These are phyloP conservation scores for Solanum corneliomulleri DNA, from an alignment of 257 asterid genomes.

Conservation along the genomic window DNA sequence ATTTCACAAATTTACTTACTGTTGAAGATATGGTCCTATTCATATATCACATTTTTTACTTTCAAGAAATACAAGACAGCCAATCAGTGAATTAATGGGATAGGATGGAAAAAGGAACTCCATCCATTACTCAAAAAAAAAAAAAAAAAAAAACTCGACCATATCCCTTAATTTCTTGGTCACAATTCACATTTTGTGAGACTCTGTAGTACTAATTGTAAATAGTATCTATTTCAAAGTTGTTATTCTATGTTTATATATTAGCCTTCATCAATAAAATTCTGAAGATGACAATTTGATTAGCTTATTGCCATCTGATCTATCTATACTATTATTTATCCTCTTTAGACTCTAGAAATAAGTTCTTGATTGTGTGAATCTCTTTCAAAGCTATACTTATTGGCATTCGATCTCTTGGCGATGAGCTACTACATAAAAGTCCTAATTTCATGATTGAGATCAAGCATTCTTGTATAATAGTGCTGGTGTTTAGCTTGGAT, in stretches of 20 bases:
- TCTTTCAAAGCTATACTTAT: background rate
- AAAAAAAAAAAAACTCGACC: background rate
- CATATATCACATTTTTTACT: background rate
- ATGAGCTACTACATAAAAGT: constrained; percentile 8
- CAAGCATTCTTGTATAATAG: background rate
- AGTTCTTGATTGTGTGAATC: background rate
- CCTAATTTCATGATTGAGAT: background rate
- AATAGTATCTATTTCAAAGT: background rate
- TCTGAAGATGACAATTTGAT: background rate
- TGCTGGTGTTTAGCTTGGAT: background rate
- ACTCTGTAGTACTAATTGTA: background rate
- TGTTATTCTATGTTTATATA: background rate
- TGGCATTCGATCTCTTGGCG: background rate
- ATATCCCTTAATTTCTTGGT: background rate
- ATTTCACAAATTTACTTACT: background rate
- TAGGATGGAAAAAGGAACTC: background rate
- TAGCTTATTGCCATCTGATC: background rate
- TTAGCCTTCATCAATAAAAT: background rate
- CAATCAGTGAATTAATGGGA: background rate
- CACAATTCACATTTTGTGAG: background rate
- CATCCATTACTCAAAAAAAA: background rate
- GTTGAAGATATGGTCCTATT: background rate
- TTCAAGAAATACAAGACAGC: background rate
- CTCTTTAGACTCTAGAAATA: background rate
- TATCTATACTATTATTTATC: background rate